These are phyloP conservation scores for Sophora flavescens DNA, from an alignment of 306 rosid species.

Conservation along the genomic window DNA sequence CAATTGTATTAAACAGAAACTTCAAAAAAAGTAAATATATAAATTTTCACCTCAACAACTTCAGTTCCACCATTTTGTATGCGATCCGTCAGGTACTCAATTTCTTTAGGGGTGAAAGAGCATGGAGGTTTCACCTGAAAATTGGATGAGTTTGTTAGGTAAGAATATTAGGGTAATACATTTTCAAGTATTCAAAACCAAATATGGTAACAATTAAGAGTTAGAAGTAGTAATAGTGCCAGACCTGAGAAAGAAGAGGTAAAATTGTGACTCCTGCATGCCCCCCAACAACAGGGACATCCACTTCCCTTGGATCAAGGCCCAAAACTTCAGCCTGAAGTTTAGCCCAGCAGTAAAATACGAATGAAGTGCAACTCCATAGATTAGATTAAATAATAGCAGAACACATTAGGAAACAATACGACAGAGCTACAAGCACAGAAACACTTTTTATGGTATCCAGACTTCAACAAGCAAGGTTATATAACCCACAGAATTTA, in stretches of 20 bases:
- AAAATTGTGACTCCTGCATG: slow-evolving; percentile 94
- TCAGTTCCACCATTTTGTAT: slow-evolving; percentile 98
- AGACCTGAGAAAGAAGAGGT: slow-evolving; percentile 97
- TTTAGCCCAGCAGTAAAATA: slow-evolving; percentile 16
- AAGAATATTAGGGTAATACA: not conserved
- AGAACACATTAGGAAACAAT: slow-evolving; percentile 5
- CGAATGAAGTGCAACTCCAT: slow-evolving; percentile 16
- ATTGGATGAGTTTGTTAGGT: slow-evolving; percentile 20
- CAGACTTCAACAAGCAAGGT: slow-evolving; percentile 20
- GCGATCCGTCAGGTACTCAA: slow-evolving; percentile 78
- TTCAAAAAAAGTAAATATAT: not conserved
- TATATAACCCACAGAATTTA: slow-evolving; percentile 12
- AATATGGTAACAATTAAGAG: slow-evolving; percentile 21
- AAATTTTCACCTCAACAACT: slow-evolving; percentile 85
- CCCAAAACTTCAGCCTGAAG: slow-evolving; percentile 90
- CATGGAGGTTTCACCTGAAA: slow-evolving; percentile 86
- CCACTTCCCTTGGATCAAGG: slow-evolving; percentile 88
- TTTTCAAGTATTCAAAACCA: slow-evolving; percentile 21
- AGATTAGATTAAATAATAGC: not conserved
- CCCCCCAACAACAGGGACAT: slow-evolving; percentile 96
- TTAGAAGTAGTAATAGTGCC: slow-evolving; percentile 3
- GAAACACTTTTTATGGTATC: not conserved
- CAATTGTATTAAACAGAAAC: slow-evolving; percentile 3
- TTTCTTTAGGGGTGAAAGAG: slow-evolving; percentile 75
- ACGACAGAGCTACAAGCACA: slow-evolving; percentile 2